Percentiles rank a stretch among this genome's conserved stretches.
Conservation (phyloP, 2,329 filamentous ascomycete species). For the Curvularia hawaiiensis region DNA sequence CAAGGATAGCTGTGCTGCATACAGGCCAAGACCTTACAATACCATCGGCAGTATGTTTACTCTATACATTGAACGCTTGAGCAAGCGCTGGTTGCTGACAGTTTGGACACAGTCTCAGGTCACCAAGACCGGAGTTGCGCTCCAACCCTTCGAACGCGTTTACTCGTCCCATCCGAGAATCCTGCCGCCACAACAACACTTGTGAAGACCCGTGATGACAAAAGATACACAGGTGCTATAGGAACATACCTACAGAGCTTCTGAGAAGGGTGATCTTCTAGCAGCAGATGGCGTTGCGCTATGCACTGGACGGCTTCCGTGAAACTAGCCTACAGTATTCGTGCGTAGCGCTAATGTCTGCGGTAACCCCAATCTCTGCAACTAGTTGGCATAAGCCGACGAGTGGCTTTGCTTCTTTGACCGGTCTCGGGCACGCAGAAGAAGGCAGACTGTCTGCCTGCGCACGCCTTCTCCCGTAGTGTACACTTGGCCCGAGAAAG, state of each 20-base stretch:
- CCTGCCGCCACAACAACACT: neutral
- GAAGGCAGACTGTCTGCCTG: neutral
- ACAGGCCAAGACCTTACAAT: neutral
- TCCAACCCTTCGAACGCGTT: neutral
- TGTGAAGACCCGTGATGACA: neutral
- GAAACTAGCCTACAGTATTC: neutral
- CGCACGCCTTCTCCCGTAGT: neutral
- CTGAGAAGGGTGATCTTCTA: neutral
- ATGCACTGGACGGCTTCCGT: neutral
- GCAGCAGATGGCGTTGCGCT: neutral
- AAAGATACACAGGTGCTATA: neutral
- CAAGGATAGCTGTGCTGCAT: too few species aligned
- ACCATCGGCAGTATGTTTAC: neutral
- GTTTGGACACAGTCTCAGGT: neutral
- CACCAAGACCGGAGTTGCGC: neutral
- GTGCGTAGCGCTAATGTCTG: slow-evolving; percentile 10
- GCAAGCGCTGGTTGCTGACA: neutral
- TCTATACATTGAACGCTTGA: neutral
- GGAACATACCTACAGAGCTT: neutral
- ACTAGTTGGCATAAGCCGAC: slow-evolving; percentile 4
- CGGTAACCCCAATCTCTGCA: slow-evolving; percentile 4
- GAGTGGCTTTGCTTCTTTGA: neutral
- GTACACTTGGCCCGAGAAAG: neutral
- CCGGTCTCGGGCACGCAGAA: neutral
- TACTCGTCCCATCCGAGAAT: neutral